Percentiles rank a stretch among this genome's conserved stretches.
Conservation (phyloP, 176 grass and related monocot species). For the Oryza meridionalis region DNA sequence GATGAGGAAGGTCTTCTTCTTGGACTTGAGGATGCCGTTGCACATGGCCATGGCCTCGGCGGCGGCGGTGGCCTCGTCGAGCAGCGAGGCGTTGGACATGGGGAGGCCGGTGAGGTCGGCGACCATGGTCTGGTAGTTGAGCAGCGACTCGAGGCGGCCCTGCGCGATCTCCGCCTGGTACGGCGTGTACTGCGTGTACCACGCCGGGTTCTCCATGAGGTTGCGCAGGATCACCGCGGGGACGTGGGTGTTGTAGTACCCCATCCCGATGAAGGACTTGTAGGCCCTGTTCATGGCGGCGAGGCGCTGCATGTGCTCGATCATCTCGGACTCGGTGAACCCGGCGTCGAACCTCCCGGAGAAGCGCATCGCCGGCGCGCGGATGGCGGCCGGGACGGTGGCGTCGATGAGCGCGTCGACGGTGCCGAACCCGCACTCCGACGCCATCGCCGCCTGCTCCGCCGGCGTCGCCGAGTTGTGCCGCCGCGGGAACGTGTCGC, state of each 20-base stretch:
- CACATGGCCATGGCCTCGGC: constrained; percentile 99
- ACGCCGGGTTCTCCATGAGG: constrained; percentile 97
- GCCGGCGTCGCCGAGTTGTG: constrained; percentile 89
- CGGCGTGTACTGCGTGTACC: constrained; percentile 99
- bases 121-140: constrained; percentile 96
- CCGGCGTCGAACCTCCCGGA: constrained; percentile 68
- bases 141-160: constrained; percentile 94
- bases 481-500: constrained; percentile 85
- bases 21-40: constrained; percentile 73
- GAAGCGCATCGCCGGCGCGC: constrained; percentile 63
- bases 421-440: constrained; percentile 62
- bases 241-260: constrained; percentile 91
- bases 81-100: constrained; percentile 97
- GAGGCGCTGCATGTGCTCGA: constrained; percentile 79
- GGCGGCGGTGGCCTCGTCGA: constrained; percentile 97
- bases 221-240: constrained; percentile 83
- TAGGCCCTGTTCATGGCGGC: constrained; percentile 77
- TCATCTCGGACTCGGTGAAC: constrained; percentile 88
- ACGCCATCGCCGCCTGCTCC: constrained; percentile 77
- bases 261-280: constrained; percentile 99
- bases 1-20: constrained; percentile 92
- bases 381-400: constrained; percentile 69
- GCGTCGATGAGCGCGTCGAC: constrained; percentile 83
- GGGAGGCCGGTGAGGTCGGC: constrained; percentile 90
- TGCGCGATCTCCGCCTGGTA: constrained; percentile 99